These are phyloP conservation scores for Tulasnella sp. DNA, from an alignment of 768 basidiomycete genomes.

Conservation along the genomic window DNA sequence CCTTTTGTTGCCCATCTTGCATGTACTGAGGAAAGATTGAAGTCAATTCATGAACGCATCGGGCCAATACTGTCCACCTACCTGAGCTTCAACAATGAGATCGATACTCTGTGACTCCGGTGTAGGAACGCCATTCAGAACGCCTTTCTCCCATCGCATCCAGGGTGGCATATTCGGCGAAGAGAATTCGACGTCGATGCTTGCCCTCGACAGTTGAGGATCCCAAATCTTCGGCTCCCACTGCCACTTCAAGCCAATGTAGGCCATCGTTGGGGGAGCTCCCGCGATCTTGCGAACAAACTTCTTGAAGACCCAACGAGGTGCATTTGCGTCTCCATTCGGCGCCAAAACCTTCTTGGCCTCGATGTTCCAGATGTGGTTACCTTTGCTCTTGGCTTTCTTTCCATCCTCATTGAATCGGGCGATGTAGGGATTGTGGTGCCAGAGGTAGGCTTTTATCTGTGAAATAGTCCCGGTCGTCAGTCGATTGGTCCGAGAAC, in stretches of 20 bases:
- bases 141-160: slow-evolving; percentile 81
- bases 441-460: slow-evolving; percentile 95
- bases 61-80: slow-evolving; percentile 32
- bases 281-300: slow-evolving; percentile 86
- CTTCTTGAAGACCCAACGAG: slow-evolving; percentile 82
- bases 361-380: slow-evolving; percentile 98
- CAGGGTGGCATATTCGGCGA: slow-evolving; percentile 79
- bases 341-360: slow-evolving; percentile 55
- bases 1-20: slow-evolving; percentile 67
- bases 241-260: slow-evolving; percentile 54
- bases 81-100: slow-evolving; percentile 68
- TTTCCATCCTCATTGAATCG: slow-evolving; percentile 99
- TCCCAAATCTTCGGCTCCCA: slow-evolving; percentile 97
- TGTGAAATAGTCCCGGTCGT: slow-evolving; percentile 28
- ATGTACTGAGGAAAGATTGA: slow-evolving; percentile 42
- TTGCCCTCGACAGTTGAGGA: slow-evolving; percentile 80
- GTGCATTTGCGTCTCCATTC: slow-evolving; percentile 23
- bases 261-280: slow-evolving; percentile 66
- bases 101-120: slow-evolving; percentile 67
- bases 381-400: slow-evolving; percentile 98
- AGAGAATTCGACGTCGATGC: slow-evolving; percentile 67
- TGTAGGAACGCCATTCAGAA: slow-evolving; percentile 71
- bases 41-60: background rate
- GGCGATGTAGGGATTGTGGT: slow-evolving; percentile 76
- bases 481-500: slow-evolving; percentile 4